These are phyloP conservation scores for Nemania diffusa DNA, from an alignment of 2,329 filamentous ascomycete species.

Conservation along the genomic window DNA sequence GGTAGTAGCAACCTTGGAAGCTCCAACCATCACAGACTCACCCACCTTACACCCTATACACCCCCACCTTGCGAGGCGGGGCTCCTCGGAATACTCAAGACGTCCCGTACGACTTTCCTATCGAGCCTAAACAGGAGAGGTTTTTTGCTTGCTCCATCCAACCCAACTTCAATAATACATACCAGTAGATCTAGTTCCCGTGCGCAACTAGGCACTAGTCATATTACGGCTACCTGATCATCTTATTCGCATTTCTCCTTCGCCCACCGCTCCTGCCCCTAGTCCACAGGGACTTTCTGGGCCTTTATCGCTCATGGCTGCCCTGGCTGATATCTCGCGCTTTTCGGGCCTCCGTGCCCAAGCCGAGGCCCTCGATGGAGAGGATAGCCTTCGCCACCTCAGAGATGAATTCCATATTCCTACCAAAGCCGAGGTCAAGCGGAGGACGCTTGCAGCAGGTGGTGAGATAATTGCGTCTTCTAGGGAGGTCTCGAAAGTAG, in stretches of 20 bases:
- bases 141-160: conserved; percentile 20
- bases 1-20: not conserved
- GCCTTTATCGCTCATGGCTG: conserved; percentile 38
- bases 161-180: conserved; percentile 26
- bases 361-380: conserved; percentile 45
- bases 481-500: conserved; percentile 31
- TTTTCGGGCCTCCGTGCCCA: conserved; percentile 44
- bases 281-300: not conserved
- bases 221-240: conserved; percentile 17
- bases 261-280: conserved; percentile 12
- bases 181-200: conserved; percentile 14
- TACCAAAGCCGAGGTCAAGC: conserved; percentile 46
- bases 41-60: not conserved
- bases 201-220: conserved; percentile 14
- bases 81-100: conserved; percentile 20
- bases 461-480: conserved; percentile 42
- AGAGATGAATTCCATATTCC: conserved; percentile 48
- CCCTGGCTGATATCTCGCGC: conserved; percentile 37
- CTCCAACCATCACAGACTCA: conserved; percentile 26
- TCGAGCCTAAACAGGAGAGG: conserved; percentile 29
- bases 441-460: conserved; percentile 43
- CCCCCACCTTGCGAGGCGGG: conserved; percentile 23
- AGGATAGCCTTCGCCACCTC: conserved; percentile 45
- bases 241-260: conserved; percentile 16
- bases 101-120: conserved; percentile 17